phyloP scores from a whole-genome alignment of 768 basidiomycete species.

The Trametes sanguinea region DNA sequence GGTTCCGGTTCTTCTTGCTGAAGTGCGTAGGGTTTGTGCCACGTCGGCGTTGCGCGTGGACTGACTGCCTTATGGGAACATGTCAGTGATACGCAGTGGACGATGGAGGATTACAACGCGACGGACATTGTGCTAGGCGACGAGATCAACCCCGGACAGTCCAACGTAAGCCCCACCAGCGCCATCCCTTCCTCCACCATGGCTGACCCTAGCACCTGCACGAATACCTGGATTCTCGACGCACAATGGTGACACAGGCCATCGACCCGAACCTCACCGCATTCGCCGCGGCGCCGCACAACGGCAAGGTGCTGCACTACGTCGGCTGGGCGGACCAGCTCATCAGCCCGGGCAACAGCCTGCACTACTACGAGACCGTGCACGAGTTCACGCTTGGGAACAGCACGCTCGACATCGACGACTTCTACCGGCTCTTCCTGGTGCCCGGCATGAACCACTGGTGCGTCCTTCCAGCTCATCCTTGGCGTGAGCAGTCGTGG shows the following conservation, averaged over 20 bases:
- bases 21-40: constrained; percentile 11
- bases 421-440: constrained; percentile 34
- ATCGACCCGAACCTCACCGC: constrained; percentile 22
- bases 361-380: constrained; percentile 30
- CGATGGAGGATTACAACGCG: constrained; percentile 20
- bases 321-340: constrained; percentile 32
- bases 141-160: constrained; percentile 24
- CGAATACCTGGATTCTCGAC: no score
- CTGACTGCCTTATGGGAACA: background rate
- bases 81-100: constrained; percentile 26
- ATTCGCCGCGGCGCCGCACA: constrained; percentile 20
- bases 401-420: constrained; percentile 28
- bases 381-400: constrained; percentile 26
- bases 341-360: constrained; percentile 32
- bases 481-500: no score
- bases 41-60: no score
- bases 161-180: constrained; percentile 11
- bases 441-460: constrained; percentile 36
- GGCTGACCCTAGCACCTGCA: background rate
- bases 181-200: background rate
- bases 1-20: constrained; percentile 22
- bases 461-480: background rate
- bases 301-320: constrained; percentile 30
- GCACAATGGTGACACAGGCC: background rate
- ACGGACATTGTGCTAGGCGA: constrained; percentile 19